These are phyloP conservation scores for Neurospora sp. DNA, from an alignment of 495 filamentous ascomycete genomes.

Conservation along the genomic window DNA sequence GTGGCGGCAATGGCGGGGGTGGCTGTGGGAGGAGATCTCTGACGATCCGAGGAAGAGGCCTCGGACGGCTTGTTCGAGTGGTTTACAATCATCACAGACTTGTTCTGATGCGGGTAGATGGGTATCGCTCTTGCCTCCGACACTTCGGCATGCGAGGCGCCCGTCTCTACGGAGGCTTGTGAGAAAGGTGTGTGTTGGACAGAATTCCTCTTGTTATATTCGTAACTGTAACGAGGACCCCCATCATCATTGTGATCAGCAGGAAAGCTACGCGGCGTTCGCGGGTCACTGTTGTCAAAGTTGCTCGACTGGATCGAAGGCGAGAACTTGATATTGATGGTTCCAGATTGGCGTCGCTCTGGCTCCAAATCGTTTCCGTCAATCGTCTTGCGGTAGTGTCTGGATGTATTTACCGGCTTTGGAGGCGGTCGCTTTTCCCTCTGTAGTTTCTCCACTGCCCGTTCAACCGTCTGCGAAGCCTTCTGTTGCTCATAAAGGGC, in stretches of 20 bases:
- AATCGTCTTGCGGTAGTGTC: not conserved
- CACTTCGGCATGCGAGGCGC: slow-evolving; percentile 45
- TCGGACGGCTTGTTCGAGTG: slow-evolving; percentile 44
- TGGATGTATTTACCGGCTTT: not conserved
- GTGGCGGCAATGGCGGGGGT: slow-evolving; percentile 25
- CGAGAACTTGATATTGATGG: slow-evolving; percentile 4
- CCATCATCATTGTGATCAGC: slow-evolving; percentile 37
- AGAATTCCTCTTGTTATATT: slow-evolving; percentile 29
- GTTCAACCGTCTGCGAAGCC: slow-evolving; percentile 19
- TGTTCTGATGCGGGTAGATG: slow-evolving; percentile 81
- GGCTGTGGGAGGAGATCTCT: slow-evolving; percentile 5
- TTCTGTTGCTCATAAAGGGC: slow-evolving; percentile 26
- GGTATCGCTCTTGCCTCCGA: slow-evolving; percentile 74
- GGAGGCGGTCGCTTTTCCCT: slow-evolving; percentile 7
- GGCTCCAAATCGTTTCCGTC: not conserved
- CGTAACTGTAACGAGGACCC: not conserved
- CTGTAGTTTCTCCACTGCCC: slow-evolving; percentile 17
- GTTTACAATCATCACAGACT: slow-evolving; percentile 67
- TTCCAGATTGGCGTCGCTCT: slow-evolving; percentile 17
- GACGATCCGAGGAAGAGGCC: slow-evolving; percentile 16
- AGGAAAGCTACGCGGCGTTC: not conserved
- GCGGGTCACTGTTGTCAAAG: not conserved
- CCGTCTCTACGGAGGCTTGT: slow-evolving; percentile 47
- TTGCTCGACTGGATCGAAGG: slow-evolving; percentile 26
- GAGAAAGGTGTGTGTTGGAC: slow-evolving; percentile 50